Conservation (phyloP, 108 stramenopile genomes). For the Nitzschia inconspicua region DNA sequence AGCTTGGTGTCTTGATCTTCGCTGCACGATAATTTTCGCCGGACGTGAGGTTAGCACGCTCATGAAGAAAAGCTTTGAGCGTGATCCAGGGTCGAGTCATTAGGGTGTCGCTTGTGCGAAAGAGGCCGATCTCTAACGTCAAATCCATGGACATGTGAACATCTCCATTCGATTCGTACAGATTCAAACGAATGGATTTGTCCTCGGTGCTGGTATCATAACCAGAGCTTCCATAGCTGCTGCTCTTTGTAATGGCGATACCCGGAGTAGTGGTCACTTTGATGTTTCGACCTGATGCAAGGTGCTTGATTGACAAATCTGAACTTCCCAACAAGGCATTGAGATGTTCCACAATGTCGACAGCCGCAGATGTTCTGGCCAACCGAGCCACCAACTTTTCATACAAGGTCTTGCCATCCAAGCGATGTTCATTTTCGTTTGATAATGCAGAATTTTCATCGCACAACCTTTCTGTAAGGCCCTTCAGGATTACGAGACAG, state of each 20-base stretch:
- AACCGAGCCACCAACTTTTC: constrained; percentile 21
- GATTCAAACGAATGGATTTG: constrained; percentile 45
- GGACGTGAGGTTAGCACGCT: constrained; percentile 68
- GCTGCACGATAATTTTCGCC: constrained; percentile 47
- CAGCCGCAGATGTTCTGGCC: constrained; percentile 18
- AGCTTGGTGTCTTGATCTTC: constrained; percentile 43
- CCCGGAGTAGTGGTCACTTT: neutral
- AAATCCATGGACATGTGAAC: constrained; percentile 57
- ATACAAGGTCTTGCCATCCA: constrained; percentile 19
- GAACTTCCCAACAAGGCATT: constrained; percentile 42
- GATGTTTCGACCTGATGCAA: constrained; percentile 1
- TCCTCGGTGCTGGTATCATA: neutral
- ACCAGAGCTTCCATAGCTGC: neutral
- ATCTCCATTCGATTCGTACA: constrained; percentile 54
- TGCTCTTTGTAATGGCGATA: no score
- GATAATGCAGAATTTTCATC: constrained; percentile 9
- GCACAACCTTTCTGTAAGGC: constrained; percentile 29
- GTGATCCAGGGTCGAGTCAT: constrained; percentile 57
- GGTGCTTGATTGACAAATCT: constrained; percentile 29
- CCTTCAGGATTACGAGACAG: constrained; percentile 21
- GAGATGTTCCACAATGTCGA: constrained; percentile 36
- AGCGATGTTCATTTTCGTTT: no score
- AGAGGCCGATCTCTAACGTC: constrained; percentile 54
- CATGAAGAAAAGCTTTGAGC: constrained; percentile 50
- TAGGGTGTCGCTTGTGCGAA: constrained; percentile 52